Evolutionary conservation across 345 rosid genomes (phyloP).

Genomic region (Rubroshorea leprosula): DNA sequence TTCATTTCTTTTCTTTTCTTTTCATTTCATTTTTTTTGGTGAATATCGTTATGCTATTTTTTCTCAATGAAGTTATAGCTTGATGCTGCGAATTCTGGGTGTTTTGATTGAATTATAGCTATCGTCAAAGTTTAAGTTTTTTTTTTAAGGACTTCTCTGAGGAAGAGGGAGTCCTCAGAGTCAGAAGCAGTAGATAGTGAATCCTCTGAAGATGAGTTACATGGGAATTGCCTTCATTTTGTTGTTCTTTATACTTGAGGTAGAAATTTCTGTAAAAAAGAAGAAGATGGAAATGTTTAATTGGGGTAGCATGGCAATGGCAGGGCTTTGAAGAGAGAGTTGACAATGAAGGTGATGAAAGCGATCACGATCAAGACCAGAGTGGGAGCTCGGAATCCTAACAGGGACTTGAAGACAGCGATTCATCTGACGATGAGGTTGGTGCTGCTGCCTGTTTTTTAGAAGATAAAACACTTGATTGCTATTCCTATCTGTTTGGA

Average conservation of each 20-base stretch:
- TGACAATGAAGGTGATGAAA: constrained; percentile 19
- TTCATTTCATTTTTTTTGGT: background rate
- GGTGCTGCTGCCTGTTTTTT: constrained; percentile 4
- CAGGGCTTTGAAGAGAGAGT: constrained; percentile 21
- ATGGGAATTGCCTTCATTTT: constrained; percentile 20
- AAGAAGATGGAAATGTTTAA: background rate
- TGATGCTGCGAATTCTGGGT: too few relatives aligned
- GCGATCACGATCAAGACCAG: constrained; percentile 29
- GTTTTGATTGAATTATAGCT: too few relatives aligned
- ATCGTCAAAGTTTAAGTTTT: background rate
- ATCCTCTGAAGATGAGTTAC: constrained; percentile 39
- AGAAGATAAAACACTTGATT: background rate
- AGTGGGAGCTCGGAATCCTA: constrained; percentile 38
- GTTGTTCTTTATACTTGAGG: background rate
- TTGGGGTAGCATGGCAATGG: constrained; percentile 3
- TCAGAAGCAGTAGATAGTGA: constrained; percentile 31
- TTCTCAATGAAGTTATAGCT: too few relatives aligned
- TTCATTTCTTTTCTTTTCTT: too few relatives aligned
- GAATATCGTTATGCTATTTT: too few relatives aligned
- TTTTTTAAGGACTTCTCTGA: constrained; percentile 36
- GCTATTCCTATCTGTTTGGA: background rate
- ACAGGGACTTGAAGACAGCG: constrained; percentile 72
- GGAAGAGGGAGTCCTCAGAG: constrained; percentile 20
- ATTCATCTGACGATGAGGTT: constrained; percentile 94
- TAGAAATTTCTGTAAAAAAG: too few relatives aligned